These are phyloP conservation scores for Phytophthora kernoviae DNA, from an alignment of 352 stramenopile species.

Conservation along the genomic window DNA sequence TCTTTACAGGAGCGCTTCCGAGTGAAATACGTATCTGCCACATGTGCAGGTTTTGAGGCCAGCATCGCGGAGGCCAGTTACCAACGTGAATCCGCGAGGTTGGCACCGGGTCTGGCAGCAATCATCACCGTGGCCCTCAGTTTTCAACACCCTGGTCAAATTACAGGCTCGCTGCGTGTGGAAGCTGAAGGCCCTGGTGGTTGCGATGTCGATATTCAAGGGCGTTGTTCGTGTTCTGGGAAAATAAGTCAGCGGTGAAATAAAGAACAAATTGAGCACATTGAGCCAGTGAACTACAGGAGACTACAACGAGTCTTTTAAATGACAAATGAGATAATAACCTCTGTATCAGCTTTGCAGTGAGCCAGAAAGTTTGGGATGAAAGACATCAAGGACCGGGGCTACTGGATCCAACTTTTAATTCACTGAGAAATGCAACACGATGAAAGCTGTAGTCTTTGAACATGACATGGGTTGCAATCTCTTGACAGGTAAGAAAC, in stretches of 20 bases:
- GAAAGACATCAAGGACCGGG: background rate
- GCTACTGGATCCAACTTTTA: too few species aligned
- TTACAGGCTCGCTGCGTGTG: conserved; percentile 44
- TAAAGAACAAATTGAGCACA: conserved; percentile 3
- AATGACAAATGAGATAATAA: background rate
- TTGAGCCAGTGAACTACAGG: conserved; percentile 4
- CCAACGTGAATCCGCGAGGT: conserved; percentile 58
- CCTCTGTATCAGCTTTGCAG: too few species aligned
- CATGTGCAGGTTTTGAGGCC: conserved; percentile 42
- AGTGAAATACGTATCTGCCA: conserved; percentile 50
- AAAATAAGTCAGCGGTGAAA: background rate
- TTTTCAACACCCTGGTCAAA: conserved; percentile 58
- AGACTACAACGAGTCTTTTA: background rate
- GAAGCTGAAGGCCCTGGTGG: conserved; percentile 57
- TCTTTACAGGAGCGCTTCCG: conserved; percentile 72
- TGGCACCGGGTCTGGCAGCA: conserved; percentile 59
- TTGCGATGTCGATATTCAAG: conserved; percentile 56
- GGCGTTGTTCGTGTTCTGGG: conserved; percentile 37
- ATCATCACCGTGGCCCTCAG: conserved; percentile 70
- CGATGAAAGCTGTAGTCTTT: too few species aligned
- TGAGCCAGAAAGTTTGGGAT: too few species aligned
- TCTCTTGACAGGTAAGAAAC: too few species aligned
- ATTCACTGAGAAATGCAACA: background rate
- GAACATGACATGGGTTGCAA: background rate
- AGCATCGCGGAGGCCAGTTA: conserved; percentile 57